These are phyloP conservation scores for Lactarius psammicola DNA, from an alignment of 768 basidiomycete species.

Conservation along the genomic window DNA sequence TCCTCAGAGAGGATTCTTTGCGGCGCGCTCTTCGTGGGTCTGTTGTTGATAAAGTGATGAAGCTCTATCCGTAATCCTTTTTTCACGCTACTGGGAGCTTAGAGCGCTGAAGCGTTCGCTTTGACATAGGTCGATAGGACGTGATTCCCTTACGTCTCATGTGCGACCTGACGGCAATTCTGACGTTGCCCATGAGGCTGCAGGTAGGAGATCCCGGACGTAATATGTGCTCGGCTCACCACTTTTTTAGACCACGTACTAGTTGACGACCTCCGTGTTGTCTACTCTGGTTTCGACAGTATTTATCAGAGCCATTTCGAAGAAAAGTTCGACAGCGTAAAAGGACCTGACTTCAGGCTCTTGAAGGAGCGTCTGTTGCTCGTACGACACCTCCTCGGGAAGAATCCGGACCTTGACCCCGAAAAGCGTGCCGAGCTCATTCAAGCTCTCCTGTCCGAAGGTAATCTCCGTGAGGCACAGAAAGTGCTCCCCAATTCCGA, in stretches of 20 bases:
- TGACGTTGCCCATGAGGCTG: too few species aligned
- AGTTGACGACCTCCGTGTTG: not conserved
- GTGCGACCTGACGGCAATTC: not conserved
- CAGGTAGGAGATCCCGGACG: not conserved
- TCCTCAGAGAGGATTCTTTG: fast-evolving
- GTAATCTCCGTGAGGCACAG: not conserved
- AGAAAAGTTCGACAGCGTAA: not conserved
- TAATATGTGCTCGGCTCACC: not conserved
- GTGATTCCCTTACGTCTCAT: not conserved
- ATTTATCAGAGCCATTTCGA: not conserved
- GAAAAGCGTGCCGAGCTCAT: constrained; percentile 3
- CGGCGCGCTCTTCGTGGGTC: not conserved
- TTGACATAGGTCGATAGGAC: not conserved
- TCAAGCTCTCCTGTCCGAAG: not conserved
- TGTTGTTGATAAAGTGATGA: not conserved
- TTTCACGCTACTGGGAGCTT: not conserved
- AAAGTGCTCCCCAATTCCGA: not conserved
- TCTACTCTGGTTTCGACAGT: not conserved
- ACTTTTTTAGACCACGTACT: not conserved
- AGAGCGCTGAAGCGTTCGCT: not conserved
- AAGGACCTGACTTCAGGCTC: not conserved
- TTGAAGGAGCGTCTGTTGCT: constrained; percentile 1
- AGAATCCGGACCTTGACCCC: not conserved
- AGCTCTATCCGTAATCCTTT: not conserved
- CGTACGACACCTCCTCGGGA: not conserved